phyloP scores from a whole-genome alignment of 2,329 filamentous ascomycete species.

The Chaetomium strumarium region DNA sequence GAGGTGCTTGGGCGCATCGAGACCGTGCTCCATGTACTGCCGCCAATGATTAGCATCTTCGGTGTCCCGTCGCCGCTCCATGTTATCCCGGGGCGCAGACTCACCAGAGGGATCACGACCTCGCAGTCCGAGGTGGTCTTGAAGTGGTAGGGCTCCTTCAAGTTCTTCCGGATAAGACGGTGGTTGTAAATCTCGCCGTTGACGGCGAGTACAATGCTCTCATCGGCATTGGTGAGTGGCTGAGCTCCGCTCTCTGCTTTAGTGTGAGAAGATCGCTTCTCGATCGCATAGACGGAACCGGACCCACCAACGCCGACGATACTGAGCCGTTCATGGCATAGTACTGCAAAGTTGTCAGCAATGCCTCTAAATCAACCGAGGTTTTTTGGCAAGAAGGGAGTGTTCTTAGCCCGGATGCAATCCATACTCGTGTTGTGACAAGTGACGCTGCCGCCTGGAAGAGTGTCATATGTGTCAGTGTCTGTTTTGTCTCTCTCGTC shows the following conservation, averaged over 20 bases:
- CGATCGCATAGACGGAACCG: constrained; percentile 14
- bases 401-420: neutral
- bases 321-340: constrained; percentile 94
- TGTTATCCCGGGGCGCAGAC: constrained; percentile 32
- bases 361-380: constrained; percentile 7
- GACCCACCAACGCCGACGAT: constrained; percentile 90
- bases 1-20: constrained; percentile 86
- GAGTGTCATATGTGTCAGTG: constrained; percentile 18
- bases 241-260: constrained; percentile 82
- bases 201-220: constrained; percentile 83
- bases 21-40: constrained; percentile 85
- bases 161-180: constrained; percentile 80
- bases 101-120: constrained; percentile 93
- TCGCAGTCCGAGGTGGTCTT: constrained; percentile 99
- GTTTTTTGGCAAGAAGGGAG: neutral
- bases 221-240: constrained; percentile 88
- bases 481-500: constrained; percentile 25
- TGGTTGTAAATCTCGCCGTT: constrained; percentile 99
- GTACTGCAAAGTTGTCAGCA: constrained; percentile 51
- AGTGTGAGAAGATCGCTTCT: constrained; percentile 24
- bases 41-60: neutral
- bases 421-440: constrained; percentile 83
- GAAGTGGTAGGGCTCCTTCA: constrained; percentile 86
- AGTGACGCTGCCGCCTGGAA: constrained; percentile 75
- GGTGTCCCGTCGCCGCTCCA: no score